Percentiles rank a stretch among this genome's conserved stretches.
phyloP scores from a whole-genome alignment of 2,329 filamentous ascomycete species.

The Magnaporthiopsis poae region DNA sequence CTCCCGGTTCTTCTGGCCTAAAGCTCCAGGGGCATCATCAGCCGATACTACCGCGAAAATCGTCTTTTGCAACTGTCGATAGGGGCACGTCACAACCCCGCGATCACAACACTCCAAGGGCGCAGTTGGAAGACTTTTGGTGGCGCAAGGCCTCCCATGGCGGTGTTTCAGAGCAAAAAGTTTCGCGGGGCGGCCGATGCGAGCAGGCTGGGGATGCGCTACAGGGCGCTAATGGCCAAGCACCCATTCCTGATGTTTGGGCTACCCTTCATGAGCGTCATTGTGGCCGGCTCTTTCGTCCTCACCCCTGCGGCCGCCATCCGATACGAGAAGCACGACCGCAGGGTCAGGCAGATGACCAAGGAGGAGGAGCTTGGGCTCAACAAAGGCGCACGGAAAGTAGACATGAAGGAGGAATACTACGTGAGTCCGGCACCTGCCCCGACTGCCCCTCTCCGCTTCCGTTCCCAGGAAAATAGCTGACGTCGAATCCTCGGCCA shows the following conservation, averaged over 20 bases:
- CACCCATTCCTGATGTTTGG: conserved; percentile 91
- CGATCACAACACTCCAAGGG: not conserved
- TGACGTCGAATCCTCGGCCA: not conserved
- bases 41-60: not conserved
- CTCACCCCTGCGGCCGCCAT: conserved; percentile 88
- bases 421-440: conserved; percentile 49
- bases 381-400: conserved; percentile 57
- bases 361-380: conserved; percentile 80
- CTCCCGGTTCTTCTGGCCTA: no score
- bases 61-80: not conserved
- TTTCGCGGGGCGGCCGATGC: conserved; percentile 59
- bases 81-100: not conserved
- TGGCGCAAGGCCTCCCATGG: conserved; percentile 35
- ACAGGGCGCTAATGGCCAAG: conserved; percentile 63
- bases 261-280: conserved; percentile 80
- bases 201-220: conserved; percentile 61
- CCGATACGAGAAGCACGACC: conserved; percentile 85
- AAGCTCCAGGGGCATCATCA: not conserved
- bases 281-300: conserved; percentile 86
- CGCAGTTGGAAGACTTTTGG: not conserved
- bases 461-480: no score
- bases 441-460: conserved; percentile 2
- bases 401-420: conserved; percentile 78
- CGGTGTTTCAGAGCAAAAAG: conserved; percentile 57
- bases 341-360: conserved; percentile 74